These are phyloP conservation scores for Ciborinia camelliae DNA, from an alignment of 2,329 filamentous ascomycete species.

Conservation along the genomic window DNA sequence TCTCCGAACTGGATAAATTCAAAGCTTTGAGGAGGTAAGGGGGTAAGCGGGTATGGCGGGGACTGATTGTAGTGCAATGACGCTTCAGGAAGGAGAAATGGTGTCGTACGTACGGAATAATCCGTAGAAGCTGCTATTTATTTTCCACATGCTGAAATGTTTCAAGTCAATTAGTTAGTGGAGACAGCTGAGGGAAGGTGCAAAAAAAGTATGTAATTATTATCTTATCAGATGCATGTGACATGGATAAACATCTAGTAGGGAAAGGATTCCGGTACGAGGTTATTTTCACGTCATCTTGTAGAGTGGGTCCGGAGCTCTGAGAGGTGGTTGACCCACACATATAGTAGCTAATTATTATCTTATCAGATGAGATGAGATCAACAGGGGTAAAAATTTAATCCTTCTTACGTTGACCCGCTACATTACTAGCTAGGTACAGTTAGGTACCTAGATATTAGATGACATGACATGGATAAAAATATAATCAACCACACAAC, in stretches of 20 bases:
- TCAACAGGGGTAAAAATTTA: conserved; percentile 4
- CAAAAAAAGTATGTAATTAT: conserved; percentile 18
- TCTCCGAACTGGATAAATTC: conserved; percentile 62
- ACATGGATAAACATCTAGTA: conserved; percentile 15
- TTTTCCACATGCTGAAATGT: neutral
- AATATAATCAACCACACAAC: neutral
- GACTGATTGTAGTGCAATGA: neutral
- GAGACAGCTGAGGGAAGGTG: neutral
- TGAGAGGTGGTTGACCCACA: too few relatives aligned
- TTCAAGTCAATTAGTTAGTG: neutral
- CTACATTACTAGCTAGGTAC: too few relatives aligned
- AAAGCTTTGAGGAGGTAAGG: conserved; percentile 41
- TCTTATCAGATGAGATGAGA: conserved; percentile 22
- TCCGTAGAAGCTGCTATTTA: neutral
- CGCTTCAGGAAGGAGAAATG: conserved; percentile 6
- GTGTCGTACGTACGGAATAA: neutral
- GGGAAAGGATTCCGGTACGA: too few relatives aligned
- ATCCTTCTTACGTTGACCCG: too few relatives aligned
- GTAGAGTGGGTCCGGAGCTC: neutral
- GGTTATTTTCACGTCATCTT: neutral
- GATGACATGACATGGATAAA: neutral
- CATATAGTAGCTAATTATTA: neutral
- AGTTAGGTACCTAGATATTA: too few relatives aligned
- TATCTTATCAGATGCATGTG: conserved; percentile 20
- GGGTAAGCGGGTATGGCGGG: too few relatives aligned